Evolutionary conservation across 73 alveolate genomes (phyloP), one percentile per base, ranked within the genome.

Genomic region (Paramecium pentaurelia): DNA sequence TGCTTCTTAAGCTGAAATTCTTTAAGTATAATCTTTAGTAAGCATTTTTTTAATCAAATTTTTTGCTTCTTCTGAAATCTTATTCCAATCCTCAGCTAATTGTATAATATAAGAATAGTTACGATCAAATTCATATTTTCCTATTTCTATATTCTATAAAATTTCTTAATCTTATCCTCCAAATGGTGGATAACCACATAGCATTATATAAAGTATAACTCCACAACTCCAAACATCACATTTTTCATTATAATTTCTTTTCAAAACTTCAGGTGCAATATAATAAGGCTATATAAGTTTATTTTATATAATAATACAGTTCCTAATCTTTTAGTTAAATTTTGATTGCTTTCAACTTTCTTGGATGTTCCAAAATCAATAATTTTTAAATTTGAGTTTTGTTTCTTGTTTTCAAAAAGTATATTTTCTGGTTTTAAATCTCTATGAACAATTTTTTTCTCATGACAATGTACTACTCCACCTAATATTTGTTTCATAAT

Each of bases 341-440:
- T 77, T 20, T 77, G 27, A 42, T 77, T 38, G 14, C 12, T 27
- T 20, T 40, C 71, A 37, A 77, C 18, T 14, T 77, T 77, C 9
- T 32, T 37, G 0, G 99, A 96, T 18, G 98, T 92, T 8, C 99
- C 99, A 92, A 97, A 97, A 92, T 97, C 99, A 22, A 97, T 97
- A 86, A 97, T 86, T 94, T 97, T 97, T 0, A 86, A 10, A 58
- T 86, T 86, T 20, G 93, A 27, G 11, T 37, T 71, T 37, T 88
- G 95, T 71, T 95, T 95, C 51, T 95, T 95, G 3, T 89, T 25
- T 83, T 93, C 96, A 2, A 95, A 75, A 47, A 95, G 94, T 42
- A 95, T 92, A 58, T 95, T 95, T 60, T 95, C 98, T 71, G 98
- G 98, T 86, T 95, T 95, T 7, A 93, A 34, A 75, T 95, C 98